Evolutionary conservation across 257 asterid species (phyloP).

Genomic region (Solanum commersonii): DNA sequence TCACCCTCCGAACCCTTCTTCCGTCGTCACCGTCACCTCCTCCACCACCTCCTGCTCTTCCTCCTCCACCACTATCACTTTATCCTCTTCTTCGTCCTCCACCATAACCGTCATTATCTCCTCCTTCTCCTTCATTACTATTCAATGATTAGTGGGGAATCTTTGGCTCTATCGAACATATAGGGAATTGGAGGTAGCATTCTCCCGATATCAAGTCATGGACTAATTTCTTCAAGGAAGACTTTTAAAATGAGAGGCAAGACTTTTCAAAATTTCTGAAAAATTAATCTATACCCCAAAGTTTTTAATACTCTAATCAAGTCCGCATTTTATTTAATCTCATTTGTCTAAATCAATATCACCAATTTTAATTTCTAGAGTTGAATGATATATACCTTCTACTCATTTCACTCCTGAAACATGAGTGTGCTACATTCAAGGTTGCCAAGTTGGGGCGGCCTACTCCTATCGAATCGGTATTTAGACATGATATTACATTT

Average conservation of each 20-base stretch:
- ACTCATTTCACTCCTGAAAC: background rate
- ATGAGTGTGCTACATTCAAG: background rate
- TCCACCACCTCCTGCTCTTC: no score
- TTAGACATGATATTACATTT: no score
- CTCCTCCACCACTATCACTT: no score
- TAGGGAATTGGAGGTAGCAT: background rate
- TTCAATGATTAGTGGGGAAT: no score
- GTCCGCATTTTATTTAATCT: background rate
- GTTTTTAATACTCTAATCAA: background rate
- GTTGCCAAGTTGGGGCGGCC: background rate
- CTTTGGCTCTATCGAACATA: background rate
- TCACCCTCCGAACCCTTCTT: no score
- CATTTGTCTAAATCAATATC: background rate
- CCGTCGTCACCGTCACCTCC: no score
- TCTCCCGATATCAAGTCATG: background rate
- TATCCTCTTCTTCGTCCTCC: no score
- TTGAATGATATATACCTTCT: background rate
- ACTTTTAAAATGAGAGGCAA: background rate
- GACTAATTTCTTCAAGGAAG: background rate
- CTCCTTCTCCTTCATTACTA: no score
- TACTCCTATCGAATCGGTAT: background rate
- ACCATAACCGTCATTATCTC: no score
- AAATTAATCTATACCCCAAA: background rate
- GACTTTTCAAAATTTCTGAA: no score
- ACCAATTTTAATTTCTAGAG: no score